Base-by-base conservation (phyloP, 768 basidiomycete genomes). In the Hericium erinaceus region DNA sequence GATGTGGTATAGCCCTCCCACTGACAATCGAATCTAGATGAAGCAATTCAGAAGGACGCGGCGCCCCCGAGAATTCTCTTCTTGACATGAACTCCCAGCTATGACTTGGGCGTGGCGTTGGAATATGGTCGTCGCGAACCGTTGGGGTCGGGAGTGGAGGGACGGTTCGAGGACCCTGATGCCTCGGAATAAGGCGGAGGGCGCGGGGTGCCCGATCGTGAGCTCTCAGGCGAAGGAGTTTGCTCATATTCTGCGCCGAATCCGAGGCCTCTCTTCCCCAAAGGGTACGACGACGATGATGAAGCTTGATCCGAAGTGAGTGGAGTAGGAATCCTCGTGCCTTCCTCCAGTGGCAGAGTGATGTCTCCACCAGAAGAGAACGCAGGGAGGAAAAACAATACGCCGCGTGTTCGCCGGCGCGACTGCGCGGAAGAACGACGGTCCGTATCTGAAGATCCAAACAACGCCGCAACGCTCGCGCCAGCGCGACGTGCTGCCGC, bases 331-430 rank as follows among this genome's bases (percentile, higher is more conserved):
- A 46, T 9, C 12, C 28, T 26, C 10, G 49, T 16, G 33, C 24
- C 48, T n/a, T 52, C 56, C 16, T 39, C 33, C 16, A 20, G n/a
- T 12, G 58, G 73, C 60, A 68, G 56, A 53, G 73, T 64, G 41
- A 66, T 56, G 46, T 58, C 64, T 41, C 69, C 69, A 8, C 67
- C 64, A 15, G 80, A 74, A 3, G 85, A 76, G 68, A 90, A 87
- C 59, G 87, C 85, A 22, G 88, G 89, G 52, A 90, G 76, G 75
- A 89, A 89, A 69, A 87, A 90, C 57, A 89, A 69, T 26, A 88
- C 79, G 40, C 84, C 82, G 55, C 82, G 78, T 60, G 40, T 73
- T 67, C 41, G 73, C 69, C 53, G 65, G 59, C 39, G 68, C 66
- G 48, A 26, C 16, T 24, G 49, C 16, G 49, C 10, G 28, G 28